Conservation (phyloP, 331 rosid species). For the Phaseolus coccineus region DNA sequence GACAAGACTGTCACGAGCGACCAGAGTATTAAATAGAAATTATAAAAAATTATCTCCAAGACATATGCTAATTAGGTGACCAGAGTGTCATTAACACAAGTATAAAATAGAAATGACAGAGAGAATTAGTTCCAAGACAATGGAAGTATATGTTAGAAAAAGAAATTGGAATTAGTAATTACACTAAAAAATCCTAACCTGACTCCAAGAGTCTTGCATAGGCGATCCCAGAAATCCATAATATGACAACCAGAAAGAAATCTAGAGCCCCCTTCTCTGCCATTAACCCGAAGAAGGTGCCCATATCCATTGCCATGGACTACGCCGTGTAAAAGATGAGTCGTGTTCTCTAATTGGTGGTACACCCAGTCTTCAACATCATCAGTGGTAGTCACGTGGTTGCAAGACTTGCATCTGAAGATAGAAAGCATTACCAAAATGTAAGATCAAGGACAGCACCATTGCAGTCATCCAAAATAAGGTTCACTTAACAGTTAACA, state of each 20-base stretch:
- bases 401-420: conserved; percentile 94
- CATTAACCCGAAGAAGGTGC: conserved; percentile 97
- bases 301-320: conserved; percentile 97
- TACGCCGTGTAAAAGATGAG: conserved; percentile 92
- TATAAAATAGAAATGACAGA: background rate
- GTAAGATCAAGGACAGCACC: conserved; percentile 30
- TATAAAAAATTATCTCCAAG: conserved; percentile 32
- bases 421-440: conserved; percentile 38
- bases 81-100: background rate
- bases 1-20: background rate
- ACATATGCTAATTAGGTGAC: background rate
- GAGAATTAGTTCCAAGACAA: conserved; percentile 36
- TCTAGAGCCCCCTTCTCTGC: conserved; percentile 95
- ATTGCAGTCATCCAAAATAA: background rate
- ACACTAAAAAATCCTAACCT: conserved; percentile 60
- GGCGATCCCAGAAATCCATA: conserved; percentile 97
- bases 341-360: conserved; percentile 85
- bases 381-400: conserved; percentile 81
- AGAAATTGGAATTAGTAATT: background rate
- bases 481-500: background rate
- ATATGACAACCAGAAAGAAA: conserved; percentile 85
- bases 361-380: conserved; percentile 96
- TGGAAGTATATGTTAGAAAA: background rate
- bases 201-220: conserved; percentile 85
- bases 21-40: background rate